These are phyloP conservation scores for Periconia digitata DNA, from an alignment of 2,329 filamentous ascomycete species.

Conservation along the genomic window DNA sequence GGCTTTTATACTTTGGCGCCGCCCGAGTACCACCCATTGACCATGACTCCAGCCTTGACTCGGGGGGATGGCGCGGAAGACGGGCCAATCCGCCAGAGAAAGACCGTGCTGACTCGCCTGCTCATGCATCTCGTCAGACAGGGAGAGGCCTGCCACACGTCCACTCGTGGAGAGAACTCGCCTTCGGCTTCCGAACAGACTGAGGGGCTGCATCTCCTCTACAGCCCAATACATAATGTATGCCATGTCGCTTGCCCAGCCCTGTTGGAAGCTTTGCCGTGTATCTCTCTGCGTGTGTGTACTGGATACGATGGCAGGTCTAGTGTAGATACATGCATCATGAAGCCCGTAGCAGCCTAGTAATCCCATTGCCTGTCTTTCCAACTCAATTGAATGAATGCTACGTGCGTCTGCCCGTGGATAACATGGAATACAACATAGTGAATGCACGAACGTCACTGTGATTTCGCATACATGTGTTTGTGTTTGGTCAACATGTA, in stretches of 20 bases:
- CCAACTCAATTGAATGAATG: no score
- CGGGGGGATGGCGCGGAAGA: constrained; percentile 3
- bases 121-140: constrained; percentile 6
- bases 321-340: not conserved
- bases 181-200: not conserved
- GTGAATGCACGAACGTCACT: no score
- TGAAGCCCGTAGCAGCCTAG: no score
- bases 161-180: constrained; percentile 2
- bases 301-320: not conserved
- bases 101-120: constrained; percentile 8
- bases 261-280: not conserved
- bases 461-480: no score
- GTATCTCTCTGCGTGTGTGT: no score
- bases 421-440: no score
- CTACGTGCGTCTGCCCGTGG: no score
- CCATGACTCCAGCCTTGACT: not conserved
- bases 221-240: not conserved
- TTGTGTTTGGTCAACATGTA: no score
- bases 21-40: not conserved
- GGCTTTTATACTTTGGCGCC: not conserved
- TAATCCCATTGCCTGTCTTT: no score
- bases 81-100: constrained; percentile 9
- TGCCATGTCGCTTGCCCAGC: not conserved
- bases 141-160: constrained; percentile 1
- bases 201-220: not conserved